Conservation (phyloP, 2,329 filamentous ascomycete species). For the Penicillium corylophilum region DNA sequence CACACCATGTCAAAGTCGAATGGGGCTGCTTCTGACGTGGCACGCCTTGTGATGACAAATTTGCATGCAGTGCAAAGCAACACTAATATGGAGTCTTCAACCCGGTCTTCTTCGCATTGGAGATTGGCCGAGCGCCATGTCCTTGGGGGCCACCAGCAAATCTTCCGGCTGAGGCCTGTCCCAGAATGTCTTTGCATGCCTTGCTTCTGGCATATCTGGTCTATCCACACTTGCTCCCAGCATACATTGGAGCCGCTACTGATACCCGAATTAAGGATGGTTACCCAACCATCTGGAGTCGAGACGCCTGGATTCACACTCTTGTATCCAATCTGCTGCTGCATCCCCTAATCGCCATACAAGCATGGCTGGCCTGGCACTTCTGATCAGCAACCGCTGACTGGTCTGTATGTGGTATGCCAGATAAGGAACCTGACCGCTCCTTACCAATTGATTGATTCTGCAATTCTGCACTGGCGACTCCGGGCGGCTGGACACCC, state of each 20-base stretch:
- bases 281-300: constrained; percentile 1
- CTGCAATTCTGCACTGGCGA: constrained; percentile 4
- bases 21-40: constrained; percentile 34
- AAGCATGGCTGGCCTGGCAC: background rate
- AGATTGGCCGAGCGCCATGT: constrained; percentile 6
- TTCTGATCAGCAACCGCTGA: constrained; percentile 6
- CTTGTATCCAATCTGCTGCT: constrained; percentile 9
- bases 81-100: constrained; percentile 13
- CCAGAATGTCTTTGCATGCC: constrained; percentile 3
- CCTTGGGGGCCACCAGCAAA: background rate
- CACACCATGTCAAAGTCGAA: constrained; percentile 14
- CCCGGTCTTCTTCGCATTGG: constrained; percentile 1
- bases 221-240: constrained; percentile 4
- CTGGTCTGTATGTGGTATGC: constrained; percentile 1
- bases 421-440: constrained; percentile 3
- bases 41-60: constrained; percentile 20
- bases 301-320: constrained; percentile 5
- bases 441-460: constrained; percentile 6
- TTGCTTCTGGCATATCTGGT: constrained; percentile 11
- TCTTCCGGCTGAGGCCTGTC: constrained; percentile 11
- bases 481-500: background rate
- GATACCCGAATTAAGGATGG: background rate
- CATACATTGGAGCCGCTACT: background rate
- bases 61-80: constrained; percentile 11
- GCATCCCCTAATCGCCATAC: constrained; percentile 3